Base-by-base conservation (phyloP, 2,329 filamentous ascomycete genomes). In the Aspergillus thermomutatus region DNA sequence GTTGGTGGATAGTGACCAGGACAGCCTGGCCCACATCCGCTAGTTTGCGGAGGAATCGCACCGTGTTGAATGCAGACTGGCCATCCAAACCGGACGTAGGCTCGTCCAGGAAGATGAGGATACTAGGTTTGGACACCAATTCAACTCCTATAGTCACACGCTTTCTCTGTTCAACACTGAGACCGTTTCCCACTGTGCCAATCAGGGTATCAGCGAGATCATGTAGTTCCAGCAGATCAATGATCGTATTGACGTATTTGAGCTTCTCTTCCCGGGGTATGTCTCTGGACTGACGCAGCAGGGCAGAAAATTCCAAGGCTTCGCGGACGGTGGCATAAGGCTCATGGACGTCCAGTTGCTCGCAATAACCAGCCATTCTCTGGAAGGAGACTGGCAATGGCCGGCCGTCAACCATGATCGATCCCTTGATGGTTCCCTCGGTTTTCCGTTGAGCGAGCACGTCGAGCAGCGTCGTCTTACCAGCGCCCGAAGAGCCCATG, bases 401-500 rank as follows among this genome's bases (percentile, higher is more conserved):
- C 31, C 80, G 79, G 0, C 86, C 87, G 62, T 89, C 85, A 3
- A 89, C 84, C 37, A 87, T 75, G 75, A 89, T 85, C 49, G 85
- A 81, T 3, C 87, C 87, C 5, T 75, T 72, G 6, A 87, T 79
- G 14, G 86, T 79, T 52, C 87, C 85, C 23, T 78, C 78, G 3
- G 77, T 84, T 66, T 90, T 86, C 1, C 89, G 82, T 63, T 91
- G 88, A 0, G 88, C 85, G 1, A 88, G 75, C 0, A 87, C 89
- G 68, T 92, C 90, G 5, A 93, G 77, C 0, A 92, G 77, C 0
- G 90, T 92, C 0, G 71, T 74, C 72, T 93, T 93, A 4, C 90
- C 90, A 3, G 90, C 89, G n/a, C 88, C 88, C 0, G 84, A 89
- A 2, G 87, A 87, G 25, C 90, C 90, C 78, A 92, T 89, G 0